Conservation (phyloP, 371 early-diverging fungal genomes). For the Mucor circinelloides region DNA sequence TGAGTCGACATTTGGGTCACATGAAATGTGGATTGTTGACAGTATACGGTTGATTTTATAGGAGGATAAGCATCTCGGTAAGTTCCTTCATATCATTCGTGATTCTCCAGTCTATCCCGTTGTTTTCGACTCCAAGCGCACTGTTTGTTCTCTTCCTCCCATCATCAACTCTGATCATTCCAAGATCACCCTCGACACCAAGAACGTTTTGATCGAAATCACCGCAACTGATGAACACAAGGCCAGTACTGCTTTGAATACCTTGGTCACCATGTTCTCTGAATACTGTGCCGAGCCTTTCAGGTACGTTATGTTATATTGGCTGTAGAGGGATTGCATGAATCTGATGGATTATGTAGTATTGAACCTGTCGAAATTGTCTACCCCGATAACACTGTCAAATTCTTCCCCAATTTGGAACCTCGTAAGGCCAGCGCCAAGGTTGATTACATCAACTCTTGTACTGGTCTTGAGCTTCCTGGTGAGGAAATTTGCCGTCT, state of each 20-base stretch:
- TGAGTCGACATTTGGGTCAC: neutral
- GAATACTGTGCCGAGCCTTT: constrained; percentile 90
- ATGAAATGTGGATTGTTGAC: neutral
- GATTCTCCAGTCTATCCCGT: constrained; percentile 94
- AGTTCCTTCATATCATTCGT: constrained; percentile 93
- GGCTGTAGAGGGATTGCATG: neutral
- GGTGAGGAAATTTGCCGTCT: constrained; percentile 79
- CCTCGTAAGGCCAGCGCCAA: constrained; percentile 73
- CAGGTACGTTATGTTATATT: constrained; percentile 60
- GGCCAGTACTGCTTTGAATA: constrained; percentile 92
- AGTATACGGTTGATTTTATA: constrained; percentile 9
- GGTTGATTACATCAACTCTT: constrained; percentile 85
- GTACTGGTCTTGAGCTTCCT: constrained; percentile 75
- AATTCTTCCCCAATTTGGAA: constrained; percentile 76
- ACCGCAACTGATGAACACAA: constrained; percentile 98
- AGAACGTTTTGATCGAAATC: constrained; percentile 98
- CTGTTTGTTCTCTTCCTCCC: constrained; percentile 98
- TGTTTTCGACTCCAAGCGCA: constrained; percentile 83
- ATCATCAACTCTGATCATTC: constrained; percentile 99
- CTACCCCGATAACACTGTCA: constrained; percentile 79
- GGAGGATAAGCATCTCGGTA: constrained; percentile 82
- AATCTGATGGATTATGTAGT: constrained; percentile 33
- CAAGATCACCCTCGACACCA: constrained; percentile 95
- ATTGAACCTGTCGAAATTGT: constrained; percentile 92
- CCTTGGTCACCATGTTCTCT: constrained; percentile 93